phyloP scores from a whole-genome alignment of 2,329 filamentous ascomycete genomes.

The Penicillium sp. region DNA sequence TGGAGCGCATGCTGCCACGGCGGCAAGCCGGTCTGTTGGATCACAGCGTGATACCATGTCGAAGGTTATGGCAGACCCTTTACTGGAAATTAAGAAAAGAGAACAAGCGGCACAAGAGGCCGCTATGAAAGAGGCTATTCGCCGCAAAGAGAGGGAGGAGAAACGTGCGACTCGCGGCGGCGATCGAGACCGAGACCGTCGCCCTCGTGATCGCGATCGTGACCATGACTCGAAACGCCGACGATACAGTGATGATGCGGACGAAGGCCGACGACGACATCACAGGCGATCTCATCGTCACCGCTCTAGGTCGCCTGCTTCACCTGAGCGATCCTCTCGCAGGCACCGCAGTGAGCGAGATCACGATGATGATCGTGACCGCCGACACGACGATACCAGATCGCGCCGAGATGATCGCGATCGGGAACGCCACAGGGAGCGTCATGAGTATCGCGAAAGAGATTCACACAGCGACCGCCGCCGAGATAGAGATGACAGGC shows the following conservation, averaged over 20 bases:
- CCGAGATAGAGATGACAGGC: slow-evolving; percentile 4
- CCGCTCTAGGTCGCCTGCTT: slow-evolving; percentile 28
- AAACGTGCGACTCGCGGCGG: slow-evolving; percentile 25
- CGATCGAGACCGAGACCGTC: slow-evolving; percentile 22
- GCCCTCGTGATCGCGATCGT: slow-evolving; percentile 24
- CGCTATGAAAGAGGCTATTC: slow-evolving; percentile 51
- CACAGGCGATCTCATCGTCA: slow-evolving; percentile 31
- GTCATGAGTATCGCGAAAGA: slow-evolving; percentile 24
- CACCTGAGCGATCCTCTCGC: slow-evolving; percentile 27
- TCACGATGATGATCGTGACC: slow-evolving; percentile 13
- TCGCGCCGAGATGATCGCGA: slow-evolving; percentile 6
- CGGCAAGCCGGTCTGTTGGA: slow-evolving; percentile 61
- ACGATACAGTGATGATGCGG: slow-evolving; percentile 29
- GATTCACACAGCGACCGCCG: slow-evolving; percentile 25
- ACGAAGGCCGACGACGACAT: slow-evolving; percentile 26
- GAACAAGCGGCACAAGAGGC: slow-evolving; percentile 78
- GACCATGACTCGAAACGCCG: slow-evolving; percentile 28
- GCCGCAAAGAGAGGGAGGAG: slow-evolving; percentile 32
- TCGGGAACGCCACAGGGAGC: slow-evolving; percentile 9
- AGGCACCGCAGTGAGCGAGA: slow-evolving; percentile 29
- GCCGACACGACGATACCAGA: slow-evolving; percentile 12
- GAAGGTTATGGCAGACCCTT: slow-evolving; percentile 88
- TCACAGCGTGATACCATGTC: slow-evolving; percentile 76
- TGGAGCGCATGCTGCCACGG: slow-evolving; percentile 21
- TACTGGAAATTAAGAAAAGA: slow-evolving; percentile 90